Evolutionary conservation across 371 early-diverging fungal genomes (phyloP).

Genomic region (Nosema bombycis): DNA sequence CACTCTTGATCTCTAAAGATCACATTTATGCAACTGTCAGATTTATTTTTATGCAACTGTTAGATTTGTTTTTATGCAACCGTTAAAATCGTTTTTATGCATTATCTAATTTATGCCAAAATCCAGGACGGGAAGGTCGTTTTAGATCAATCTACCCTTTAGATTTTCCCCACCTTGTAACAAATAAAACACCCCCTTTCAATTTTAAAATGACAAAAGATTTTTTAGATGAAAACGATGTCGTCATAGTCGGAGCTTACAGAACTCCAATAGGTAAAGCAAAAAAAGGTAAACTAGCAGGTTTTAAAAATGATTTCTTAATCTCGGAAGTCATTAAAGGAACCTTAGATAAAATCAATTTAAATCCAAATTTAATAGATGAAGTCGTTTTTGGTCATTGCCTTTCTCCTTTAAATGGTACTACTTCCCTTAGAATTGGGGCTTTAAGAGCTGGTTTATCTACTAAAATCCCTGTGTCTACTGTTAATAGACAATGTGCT

Average conservation of each 20-base stretch:
- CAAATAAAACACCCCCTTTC: no score
- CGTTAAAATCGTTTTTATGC: no score
- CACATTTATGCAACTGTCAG: no score
- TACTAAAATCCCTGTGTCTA: constrained; percentile 72
- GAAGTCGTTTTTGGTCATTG: constrained; percentile 79
- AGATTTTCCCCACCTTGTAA: no score
- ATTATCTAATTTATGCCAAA: no score
- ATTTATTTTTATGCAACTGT: no score
- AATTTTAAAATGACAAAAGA: no score
- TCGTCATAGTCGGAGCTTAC: constrained; percentile 27
- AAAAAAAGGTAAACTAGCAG: constrained; percentile 17
- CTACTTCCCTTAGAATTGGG: constrained; percentile 87
- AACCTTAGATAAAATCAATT: constrained; percentile 61
- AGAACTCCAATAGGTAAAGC: constrained; percentile 40
- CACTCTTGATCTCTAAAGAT: no score
- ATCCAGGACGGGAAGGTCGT: no score
- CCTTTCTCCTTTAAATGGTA: constrained; percentile 76
- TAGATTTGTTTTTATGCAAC: no score
- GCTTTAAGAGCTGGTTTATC: constrained; percentile 69
- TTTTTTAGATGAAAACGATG: constrained; percentile 7
- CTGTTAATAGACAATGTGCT: constrained; percentile 90
- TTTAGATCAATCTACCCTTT: no score
- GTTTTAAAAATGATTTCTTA: constrained; percentile 24
- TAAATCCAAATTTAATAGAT: constrained; percentile 70
- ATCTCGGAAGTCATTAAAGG: constrained; percentile 20